Percentiles rank a stretch among this genome's conserved stretches.
Conservation (phyloP, 2,329 filamentous ascomycete genomes). For the Penicillium glabrum region DNA sequence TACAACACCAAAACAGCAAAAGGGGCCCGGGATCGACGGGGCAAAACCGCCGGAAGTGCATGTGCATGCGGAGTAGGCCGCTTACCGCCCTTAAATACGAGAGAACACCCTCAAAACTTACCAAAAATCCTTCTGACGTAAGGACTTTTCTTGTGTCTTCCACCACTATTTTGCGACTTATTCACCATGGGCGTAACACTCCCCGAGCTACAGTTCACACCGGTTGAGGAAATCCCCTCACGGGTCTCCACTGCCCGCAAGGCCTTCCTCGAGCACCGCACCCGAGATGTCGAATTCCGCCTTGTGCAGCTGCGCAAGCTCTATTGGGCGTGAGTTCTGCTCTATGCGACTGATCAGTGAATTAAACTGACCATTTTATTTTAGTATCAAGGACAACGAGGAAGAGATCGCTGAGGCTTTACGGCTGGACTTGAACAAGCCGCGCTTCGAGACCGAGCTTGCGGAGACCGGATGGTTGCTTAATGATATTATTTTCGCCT, state of each 20-base stretch:
- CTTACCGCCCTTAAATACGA: neutral
- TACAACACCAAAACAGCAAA: neutral
- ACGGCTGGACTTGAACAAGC: conserved; percentile 75
- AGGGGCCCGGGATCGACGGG: conserved; percentile 6
- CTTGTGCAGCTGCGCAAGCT: conserved; percentile 86
- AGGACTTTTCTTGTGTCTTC: neutral
- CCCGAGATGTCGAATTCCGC: conserved; percentile 78
- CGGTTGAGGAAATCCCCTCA: conserved; percentile 64
- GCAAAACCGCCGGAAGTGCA: conserved; percentile 8
- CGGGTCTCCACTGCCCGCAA: conserved; percentile 62
- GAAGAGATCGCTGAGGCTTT: conserved; percentile 72
- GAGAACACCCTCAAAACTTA: neutral
- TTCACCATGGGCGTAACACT: conserved; percentile 36
- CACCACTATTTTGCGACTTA: neutral
- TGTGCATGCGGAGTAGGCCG: conserved; percentile 17
- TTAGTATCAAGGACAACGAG: conserved; percentile 70
- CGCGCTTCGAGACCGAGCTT: conserved; percentile 69
- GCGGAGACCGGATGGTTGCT: conserved; percentile 76
- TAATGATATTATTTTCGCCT: conserved; percentile 76
- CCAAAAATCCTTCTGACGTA: neutral
- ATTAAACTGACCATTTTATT: conserved; percentile 10
- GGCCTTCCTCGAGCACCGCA: conserved; percentile 77
- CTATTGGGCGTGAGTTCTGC: conserved; percentile 71
- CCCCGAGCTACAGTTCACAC: conserved; percentile 58
- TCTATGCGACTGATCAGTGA: neutral